Evolutionary conservation across 192 early-diverging fungal species (phyloP).

Genomic region (Coemansia sp.): DNA sequence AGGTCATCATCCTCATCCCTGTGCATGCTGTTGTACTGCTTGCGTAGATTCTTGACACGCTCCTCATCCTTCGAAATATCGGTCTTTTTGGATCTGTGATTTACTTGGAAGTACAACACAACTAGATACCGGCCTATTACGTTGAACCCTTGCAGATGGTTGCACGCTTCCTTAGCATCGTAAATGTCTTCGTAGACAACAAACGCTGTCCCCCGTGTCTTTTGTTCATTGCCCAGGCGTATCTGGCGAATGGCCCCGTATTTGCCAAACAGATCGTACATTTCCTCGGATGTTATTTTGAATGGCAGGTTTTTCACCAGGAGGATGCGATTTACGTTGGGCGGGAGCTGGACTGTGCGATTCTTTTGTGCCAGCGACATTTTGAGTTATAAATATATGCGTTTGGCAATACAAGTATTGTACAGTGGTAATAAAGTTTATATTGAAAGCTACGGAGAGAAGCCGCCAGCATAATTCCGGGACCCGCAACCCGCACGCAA

Average conservation of each 20-base stretch:
- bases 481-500: too few species aligned
- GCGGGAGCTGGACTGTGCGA: conserved; percentile 73
- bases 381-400: background rate
- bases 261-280: conserved; percentile 98
- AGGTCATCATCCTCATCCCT: conserved; percentile 38
- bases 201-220: conserved; percentile 93
- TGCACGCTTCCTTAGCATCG: conserved; percentile 96
- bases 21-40: conserved; percentile 41
- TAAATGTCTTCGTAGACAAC: conserved; percentile 98
- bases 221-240: conserved; percentile 73
- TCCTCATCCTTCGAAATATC: conserved; percentile 80
- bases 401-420: background rate
- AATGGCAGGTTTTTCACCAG: conserved; percentile 95
- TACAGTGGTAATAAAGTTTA: too few species aligned
- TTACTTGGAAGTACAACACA: conserved; percentile 86
- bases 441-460: too few species aligned
- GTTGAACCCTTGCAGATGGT: conserved; percentile 95
- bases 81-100: conserved; percentile 75
- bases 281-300: conserved; percentile 94
- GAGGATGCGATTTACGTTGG: conserved; percentile 93
- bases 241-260: conserved; percentile 96
- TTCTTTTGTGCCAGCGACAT: conserved; percentile 47
- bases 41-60: conserved; percentile 67
- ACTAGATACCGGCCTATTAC: conserved; percentile 94
- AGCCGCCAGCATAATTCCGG: too few species aligned